A percentile compares a stretch with the other conserved stretches of the same genome.
Conservation (phyloP, 805 yeast species). For the Wickerhamomyces rabaulensis region DNA sequence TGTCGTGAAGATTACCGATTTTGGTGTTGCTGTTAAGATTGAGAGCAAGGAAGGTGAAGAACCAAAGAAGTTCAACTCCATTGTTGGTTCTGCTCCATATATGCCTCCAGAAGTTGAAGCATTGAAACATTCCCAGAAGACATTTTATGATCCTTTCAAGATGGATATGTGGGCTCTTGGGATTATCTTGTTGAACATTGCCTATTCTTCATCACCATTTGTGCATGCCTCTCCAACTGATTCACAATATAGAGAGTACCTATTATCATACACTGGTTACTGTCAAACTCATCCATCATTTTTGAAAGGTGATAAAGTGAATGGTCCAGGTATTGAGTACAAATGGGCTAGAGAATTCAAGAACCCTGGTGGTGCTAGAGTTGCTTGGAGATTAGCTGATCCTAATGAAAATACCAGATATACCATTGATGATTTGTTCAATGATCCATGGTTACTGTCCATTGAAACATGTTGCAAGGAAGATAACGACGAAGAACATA, state of each 20-base stretch:
- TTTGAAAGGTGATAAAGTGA: conserved; percentile 38
- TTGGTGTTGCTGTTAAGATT: conserved; percentile 70
- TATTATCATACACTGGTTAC: conserved; percentile 39
- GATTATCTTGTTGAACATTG: conserved; percentile 54
- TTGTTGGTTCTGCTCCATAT: conserved; percentile 79
- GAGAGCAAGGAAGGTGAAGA: conserved; percentile 44
- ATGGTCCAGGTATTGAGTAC: conserved; percentile 70
- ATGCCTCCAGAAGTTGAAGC: conserved; percentile 72
- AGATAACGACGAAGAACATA: conserved; percentile 14
- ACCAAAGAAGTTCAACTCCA: conserved; percentile 34
- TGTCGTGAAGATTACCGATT: conserved; percentile 64
- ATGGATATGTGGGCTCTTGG: conserved; percentile 77
- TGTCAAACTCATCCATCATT: conserved; percentile 40
- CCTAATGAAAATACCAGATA: conserved; percentile 53
- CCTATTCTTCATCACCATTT: conserved; percentile 59
- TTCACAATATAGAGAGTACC: conserved; percentile 52
- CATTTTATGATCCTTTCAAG: conserved; percentile 55
- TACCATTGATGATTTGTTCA: conserved; percentile 45
- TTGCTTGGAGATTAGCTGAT: conserved; percentile 70
- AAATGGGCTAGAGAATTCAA: conserved; percentile 60
- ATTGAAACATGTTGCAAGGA: conserved; percentile 60
- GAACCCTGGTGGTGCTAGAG: conserved; percentile 57
- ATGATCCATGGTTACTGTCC: conserved; percentile 58
- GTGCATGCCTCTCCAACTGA: conserved; percentile 41
- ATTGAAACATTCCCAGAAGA: conserved; percentile 33